Evolutionary conservation across 176 grass and related monocot genomes (phyloP), one percentile per base, ranked within the genome.

Genomic region (Hsuehochloa calcarea): DNA sequence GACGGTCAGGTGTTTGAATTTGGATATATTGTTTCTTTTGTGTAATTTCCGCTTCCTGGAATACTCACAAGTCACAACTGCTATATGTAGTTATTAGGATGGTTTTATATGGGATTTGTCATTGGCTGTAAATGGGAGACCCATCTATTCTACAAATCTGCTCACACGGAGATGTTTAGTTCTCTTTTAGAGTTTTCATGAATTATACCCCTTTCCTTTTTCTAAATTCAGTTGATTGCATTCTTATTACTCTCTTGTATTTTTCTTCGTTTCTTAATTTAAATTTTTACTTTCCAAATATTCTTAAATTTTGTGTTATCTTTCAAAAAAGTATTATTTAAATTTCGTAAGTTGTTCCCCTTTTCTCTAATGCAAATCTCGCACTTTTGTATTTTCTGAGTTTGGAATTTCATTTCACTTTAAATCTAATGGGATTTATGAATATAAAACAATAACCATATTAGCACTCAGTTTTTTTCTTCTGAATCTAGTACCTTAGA

Each of bases 71-170:
- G n/a, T 49, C 27, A 77, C 2, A 58, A 38, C 54, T 61, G 9
- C 34, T 60, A 52, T 71, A 80, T 81, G 13, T 81, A 58, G 65
- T 8, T 70, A 43, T 80, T 65, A 66, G 68, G 59, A 74, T 65
- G 45, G 16, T 69, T 52, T 75, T 78, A 71, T 77, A 68, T 70
- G 80, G 5, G 31, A 75, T 70, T 82, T 34, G 8, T 68, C 26
- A 20, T 88, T 82, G 34, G 44, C 46, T 17, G 11, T 12, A 58
- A 49, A 62, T 78, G 72, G 47, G 73, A 69, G 16, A 65, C 64
- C 55, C 34, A 44, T 47, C 27, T 75, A 61, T 51, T 72, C 41
- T 80, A 8, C 19, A 51, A 70, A 50, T 19, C n/a, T 49, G 23
- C 55, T 80, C 58, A 54, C 7, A 41, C 3, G 7, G 40, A 54